Base-by-base conservation (phyloP, 495 filamentous ascomycete species). In the Diplogelasinospora grovesii region DNA sequence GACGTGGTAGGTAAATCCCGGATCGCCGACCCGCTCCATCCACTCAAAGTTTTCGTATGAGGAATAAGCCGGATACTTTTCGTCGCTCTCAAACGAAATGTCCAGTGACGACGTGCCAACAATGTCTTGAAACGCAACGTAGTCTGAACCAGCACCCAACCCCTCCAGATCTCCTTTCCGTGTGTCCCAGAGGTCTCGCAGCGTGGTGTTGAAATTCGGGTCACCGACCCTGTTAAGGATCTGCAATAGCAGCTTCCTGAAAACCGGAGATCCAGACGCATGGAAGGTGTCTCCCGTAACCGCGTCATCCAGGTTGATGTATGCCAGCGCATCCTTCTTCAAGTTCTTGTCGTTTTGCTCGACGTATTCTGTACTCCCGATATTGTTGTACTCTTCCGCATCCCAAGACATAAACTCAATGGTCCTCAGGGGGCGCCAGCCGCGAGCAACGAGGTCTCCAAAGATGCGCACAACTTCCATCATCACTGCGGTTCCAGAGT, bases 331-430 rank as follows among this genome's bases (percentile, higher is more conserved):
- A 14, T 89, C 66, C 31, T 68, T 70, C 23, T 77, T 79, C 7
- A 97, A 73, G 66, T 74, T 77, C 0, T 87, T 81, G 0, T 94
- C 68, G 44, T 93, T 84, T 29, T 93, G 85, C 65, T 98, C 92
- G 25, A 97, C 90, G 50, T 86, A 88, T 57, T 98, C 93, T 15
- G 93, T 97, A 8, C 86, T 92, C 10, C 92, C 92, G 39, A 96
- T 88, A 23, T 90, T 60, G 59, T 97, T 97, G 63, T 95, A 96
- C 59, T 89, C 87, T 50, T 82, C 82, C 21, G 72, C 92, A 57
- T 98, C 92, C 92, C 93, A 98, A 26, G 85, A 93, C 45, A 85
- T 84, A 58, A 98, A 98, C 53, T 89, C 81, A 52, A 98, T 93
- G 11, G 86, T 89, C 15, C 92, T 82, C 8, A 88, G 71, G n/a